phyloP scores from a whole-genome alignment of 495 filamentous ascomycete species.

The Daldinia decipiens region DNA sequence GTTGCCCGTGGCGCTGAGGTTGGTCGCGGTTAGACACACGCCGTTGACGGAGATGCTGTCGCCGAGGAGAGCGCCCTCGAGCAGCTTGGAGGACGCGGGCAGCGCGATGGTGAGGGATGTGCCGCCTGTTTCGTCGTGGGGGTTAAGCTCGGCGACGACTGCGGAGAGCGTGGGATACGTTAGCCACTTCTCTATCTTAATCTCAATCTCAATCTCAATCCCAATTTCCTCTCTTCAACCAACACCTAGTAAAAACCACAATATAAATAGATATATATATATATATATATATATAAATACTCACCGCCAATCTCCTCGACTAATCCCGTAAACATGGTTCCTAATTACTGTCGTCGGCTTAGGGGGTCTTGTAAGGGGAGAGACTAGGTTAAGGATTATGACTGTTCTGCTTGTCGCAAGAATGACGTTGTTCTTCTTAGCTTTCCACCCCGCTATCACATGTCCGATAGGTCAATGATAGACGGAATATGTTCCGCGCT shows the following conservation, averaged over 20 bases:
- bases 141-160: constrained; percentile 86
- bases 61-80: constrained; percentile 83
- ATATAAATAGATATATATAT: neutral
- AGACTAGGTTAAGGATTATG: neutral
- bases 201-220: neutral
- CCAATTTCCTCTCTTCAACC: neutral
- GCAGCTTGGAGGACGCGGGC: constrained; percentile 70
- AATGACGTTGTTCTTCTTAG: constrained; percentile 34
- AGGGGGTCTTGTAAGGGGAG: neutral
- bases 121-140: constrained; percentile 82
- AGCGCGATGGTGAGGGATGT: constrained; percentile 88
- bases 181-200: neutral
- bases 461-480: neutral
- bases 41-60: constrained; percentile 96
- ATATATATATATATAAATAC: constrained; percentile 39
- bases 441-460: constrained; percentile 39
- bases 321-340: constrained; percentile 94
- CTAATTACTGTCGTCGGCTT: constrained; percentile 16
- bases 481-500: constrained; percentile 34
- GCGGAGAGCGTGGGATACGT: constrained; percentile 10
- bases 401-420: constrained; percentile 23
- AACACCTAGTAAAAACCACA: neutral
- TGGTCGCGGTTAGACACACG: constrained; percentile 86
- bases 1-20: constrained; percentile 21
- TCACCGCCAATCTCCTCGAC: constrained; percentile 94